Evolutionary conservation across 73 alveolate species (phyloP), one percentile per base, ranked within the genome.

Genomic region (Tetrahymena borealis): DNA sequence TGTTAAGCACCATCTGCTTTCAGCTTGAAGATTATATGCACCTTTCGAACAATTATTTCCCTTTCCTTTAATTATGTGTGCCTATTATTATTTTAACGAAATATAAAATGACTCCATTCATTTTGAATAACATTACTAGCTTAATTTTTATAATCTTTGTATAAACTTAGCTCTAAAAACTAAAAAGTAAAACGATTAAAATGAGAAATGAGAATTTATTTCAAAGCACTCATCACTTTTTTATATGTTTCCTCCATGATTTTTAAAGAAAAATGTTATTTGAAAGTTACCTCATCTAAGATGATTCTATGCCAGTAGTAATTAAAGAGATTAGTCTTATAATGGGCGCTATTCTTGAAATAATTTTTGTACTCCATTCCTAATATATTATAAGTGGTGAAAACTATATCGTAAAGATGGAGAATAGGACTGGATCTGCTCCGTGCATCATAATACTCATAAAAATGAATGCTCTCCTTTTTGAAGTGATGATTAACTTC

Each of bases 301-400:
- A 93, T 93, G 13, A 93, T 37, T 85, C 95, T 78, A 28, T 93
- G 90, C 95, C 95, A 93, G 20, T 85, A 38, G 33, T 93, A 93
- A 15, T 31, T 39, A 20, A 79, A 93, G n/a, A 93, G 91, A 36
- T 60, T 79, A 24, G 40, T 32, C 8, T 39, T 40, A 24, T 60
- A 28, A 18, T 32, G 85, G 28, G 85, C 85, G 4, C 85, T 35
- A 15, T 32, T 13, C n/a, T 24, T 60, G 28, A 60, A 60, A 9
- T 60, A 60, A 78, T 79, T 85, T 39, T 90, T 93, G 39, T 18
- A 93, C 24, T 93, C 95, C 32, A 24, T 32, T 40, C 90, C 91
- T 16, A 93, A 33, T 1, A 85, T 90, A 16, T 92, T 92, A 93
- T 93, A 93, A 12, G 95, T 93, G 16, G 95, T 85, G 32, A 93